phyloP scores from a whole-genome alignment of 2,329 filamentous ascomycete species.

The Neoarthrinium moseri region DNA sequence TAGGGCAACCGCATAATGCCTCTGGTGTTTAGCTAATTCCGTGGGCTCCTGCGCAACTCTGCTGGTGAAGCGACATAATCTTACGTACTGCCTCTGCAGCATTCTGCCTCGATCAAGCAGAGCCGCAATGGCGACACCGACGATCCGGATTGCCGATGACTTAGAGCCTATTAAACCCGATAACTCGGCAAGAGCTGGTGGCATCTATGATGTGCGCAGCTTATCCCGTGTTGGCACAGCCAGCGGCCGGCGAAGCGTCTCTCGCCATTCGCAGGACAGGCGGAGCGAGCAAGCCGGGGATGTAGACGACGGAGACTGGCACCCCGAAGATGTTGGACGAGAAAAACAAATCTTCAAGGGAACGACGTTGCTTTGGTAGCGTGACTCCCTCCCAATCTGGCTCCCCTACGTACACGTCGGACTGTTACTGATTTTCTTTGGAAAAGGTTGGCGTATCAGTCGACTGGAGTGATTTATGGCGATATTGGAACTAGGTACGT shows the following conservation, averaged over 20 bases:
- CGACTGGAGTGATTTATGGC: constrained; percentile 66
- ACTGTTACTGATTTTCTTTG: constrained; percentile 9
- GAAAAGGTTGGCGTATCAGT: constrained; percentile 60
- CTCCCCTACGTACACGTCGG: too few species aligned
- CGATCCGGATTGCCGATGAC: constrained; percentile 28
- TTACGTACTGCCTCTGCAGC: constrained; percentile 3
- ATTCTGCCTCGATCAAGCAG: background rate
- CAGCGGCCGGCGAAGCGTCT: constrained; percentile 20
- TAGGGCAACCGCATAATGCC: too few species aligned
- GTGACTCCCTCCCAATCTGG: constrained; percentile 14
- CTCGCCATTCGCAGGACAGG: constrained; percentile 20
- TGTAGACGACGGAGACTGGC: constrained; percentile 32
- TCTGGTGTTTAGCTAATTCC: too few species aligned
- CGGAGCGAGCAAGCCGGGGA: constrained; percentile 22
- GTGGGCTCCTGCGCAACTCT: background rate
- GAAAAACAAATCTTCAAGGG: constrained; percentile 36
- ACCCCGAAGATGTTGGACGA: constrained; percentile 26
- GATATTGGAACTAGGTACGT: constrained; percentile 56
- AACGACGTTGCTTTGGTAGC: constrained; percentile 32
- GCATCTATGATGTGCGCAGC: constrained; percentile 23
- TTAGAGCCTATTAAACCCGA: constrained; percentile 20
- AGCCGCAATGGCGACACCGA: constrained; percentile 19
- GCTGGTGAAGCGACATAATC: background rate
- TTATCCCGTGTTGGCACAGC: constrained; percentile 21
- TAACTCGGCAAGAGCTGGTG: constrained; percentile 18